Base-by-base conservation (phyloP, 2,329 filamentous ascomycete species). In the Penicillium psychrosexuale region DNA sequence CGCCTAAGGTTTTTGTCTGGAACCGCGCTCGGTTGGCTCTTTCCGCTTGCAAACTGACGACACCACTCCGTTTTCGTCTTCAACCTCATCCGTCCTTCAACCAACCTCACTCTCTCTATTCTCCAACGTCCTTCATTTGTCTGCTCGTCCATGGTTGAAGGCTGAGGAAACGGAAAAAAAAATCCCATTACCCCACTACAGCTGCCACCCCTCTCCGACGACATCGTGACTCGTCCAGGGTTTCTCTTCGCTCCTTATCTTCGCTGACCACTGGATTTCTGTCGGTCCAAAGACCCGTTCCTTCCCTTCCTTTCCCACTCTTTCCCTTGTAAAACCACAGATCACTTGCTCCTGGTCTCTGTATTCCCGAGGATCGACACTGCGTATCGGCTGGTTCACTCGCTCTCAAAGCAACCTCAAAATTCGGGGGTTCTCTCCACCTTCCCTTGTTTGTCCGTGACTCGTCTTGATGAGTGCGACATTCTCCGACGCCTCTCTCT, bases 391-490 rank as follows among this genome's bases (percentile, higher is more conserved):
- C 51, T 64, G 65, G 64, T 67, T 66, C 65, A 51, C 59, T 53
- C 45, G 34, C 24, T 42, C 19, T 51, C 47, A 36, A 49, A 51
- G 47, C 47, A 33, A 43, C 47, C 52, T 24, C 37, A 31, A 34
- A 50, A 15, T 31, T n/a, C 27, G 28, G 47, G 36, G 52, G 51
- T 56, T 47, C 57, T 51, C 49, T 50, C 54, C 51, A 63, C 47
- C 61, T 57, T 52, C 58, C 49, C 44, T 56, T 60, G 52, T 58
- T 50, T 59, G 51, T 59, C 57, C 33, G 52, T 55, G 54, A 61
- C 58, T 64, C 65, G 67, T 66, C 71, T 75, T 72, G 69, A 75
- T 74, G 72, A 75, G 71, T 72, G 70, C 72, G 64, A 70, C 71
- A 61, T 74, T 69, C 62, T 61, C 71, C 57, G 72, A 74, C 66